Base-by-base conservation (phyloP, 23 red algal genomes). In the Gracilaria domingensis region DNA sequence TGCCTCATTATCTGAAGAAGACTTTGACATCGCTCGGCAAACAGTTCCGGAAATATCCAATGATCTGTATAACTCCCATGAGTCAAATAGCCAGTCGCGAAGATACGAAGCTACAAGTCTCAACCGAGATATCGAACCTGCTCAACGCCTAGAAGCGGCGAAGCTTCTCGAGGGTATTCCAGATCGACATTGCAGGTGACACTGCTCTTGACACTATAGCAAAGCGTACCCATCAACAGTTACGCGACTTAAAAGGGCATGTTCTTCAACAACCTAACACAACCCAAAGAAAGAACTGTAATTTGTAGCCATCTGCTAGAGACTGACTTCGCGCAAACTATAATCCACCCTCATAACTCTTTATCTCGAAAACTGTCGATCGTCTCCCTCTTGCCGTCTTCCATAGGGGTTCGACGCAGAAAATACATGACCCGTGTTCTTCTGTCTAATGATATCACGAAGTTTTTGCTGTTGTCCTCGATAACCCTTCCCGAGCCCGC, bases 341-440 rank as follows among this genome's bases (percentile, higher is more conserved):
- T 55, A 55, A 55, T 55, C 17, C 9, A 55, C 14, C 12, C 12
- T 48, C 45, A 48, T 55, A 55, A 55, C 9, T 67, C 28, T 25
- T 67, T 77, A 86, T 44, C 45, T 57, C 18, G 85, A 65, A 80
- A 94, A 94, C 71, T 94, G 92, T 30, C 92, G 66, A 6, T 53
- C 65, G 66, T 94, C 92, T 32, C 60, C 73, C 17, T 65, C 83
- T 16, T 80, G 24, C 38, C 95, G 75, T 34, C 83, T 93, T 48
- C 95, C 95, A 64, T 98, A 93, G 28, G 95, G 95, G 50, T 98
- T 98, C 24, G 86, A 91, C 45, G 95, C 95, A 2, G 89, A 90
- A 75, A 98, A 98, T 23, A 50, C 79, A 74, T 98, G 95, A 32
- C 95, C 95, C n/a, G 89, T 73, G 20, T 59, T 67, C 33, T 81